phyloP scores from a whole-genome alignment of 306 rosid genomes.

The Delonix regia region DNA sequence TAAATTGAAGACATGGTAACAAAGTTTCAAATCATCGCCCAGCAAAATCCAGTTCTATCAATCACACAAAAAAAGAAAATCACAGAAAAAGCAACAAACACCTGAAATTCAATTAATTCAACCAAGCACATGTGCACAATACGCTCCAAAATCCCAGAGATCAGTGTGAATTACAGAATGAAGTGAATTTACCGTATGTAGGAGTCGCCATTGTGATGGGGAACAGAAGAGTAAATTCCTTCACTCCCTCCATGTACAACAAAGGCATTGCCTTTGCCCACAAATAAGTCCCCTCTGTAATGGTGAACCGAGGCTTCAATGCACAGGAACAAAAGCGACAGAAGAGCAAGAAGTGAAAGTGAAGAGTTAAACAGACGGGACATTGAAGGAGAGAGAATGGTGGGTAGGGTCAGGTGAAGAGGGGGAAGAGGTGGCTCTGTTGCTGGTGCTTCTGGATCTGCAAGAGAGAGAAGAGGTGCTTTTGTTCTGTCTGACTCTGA shows the following conservation, averaged over 20 bases:
- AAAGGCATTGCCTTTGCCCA: slow-evolving; percentile 80
- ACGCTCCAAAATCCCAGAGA: too few relatives aligned
- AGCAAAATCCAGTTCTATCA: background rate
- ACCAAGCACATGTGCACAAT: too few relatives aligned
- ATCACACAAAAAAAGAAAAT: slow-evolving; percentile 8
- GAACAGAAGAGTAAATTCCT: slow-evolving; percentile 81
- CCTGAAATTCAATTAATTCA: too few relatives aligned
- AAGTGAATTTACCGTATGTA: slow-evolving; percentile 68
- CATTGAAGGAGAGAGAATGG: slow-evolving; percentile 41
- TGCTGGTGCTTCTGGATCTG: too few relatives aligned
- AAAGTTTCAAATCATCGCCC: background rate
- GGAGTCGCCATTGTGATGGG: slow-evolving; percentile 52
- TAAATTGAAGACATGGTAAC: background rate
- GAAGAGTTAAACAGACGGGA: slow-evolving; percentile 29
- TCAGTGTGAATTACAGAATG: background rate
- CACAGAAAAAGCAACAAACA: background rate
- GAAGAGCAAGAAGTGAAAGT: slow-evolving; percentile 37
- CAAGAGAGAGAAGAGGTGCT: too few relatives aligned
- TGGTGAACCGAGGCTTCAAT: slow-evolving; percentile 82
- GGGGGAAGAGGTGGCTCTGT: too few relatives aligned
- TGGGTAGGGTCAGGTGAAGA: too few relatives aligned
- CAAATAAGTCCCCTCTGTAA: slow-evolving; percentile 63
- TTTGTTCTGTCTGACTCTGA: too few relatives aligned
- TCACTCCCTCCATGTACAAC: slow-evolving; percentile 97
- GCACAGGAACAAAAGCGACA: slow-evolving; percentile 36